Evolutionary conservation across 768 basidiomycete species (phyloP), one percentile per base, ranked within the genome.

Genomic region (Cystobasidium ongulense): DNA sequence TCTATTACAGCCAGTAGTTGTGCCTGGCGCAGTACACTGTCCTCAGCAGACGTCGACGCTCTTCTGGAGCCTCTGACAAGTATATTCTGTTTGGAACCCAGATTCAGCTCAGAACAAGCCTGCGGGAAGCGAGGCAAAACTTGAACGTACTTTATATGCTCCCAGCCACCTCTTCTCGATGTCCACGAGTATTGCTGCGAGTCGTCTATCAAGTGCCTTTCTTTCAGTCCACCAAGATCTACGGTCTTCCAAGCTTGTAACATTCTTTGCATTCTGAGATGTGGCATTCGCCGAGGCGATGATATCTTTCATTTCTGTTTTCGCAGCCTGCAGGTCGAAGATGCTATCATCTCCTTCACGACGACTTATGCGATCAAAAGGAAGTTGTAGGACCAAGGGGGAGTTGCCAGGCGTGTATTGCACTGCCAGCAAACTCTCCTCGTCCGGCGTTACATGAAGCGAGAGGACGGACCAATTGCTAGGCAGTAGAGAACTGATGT

Each of bases 111-210:
- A n/a, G n/a, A n/a, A n/a, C n/a, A n/a, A n/a, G n/a, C n/a, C n/a
- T n/a, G n/a, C n/a, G n/a, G n/a, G n/a, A n/a, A n/a, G n/a, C n/a
- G n/a, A n/a, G n/a, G n/a, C n/a, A n/a, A n/a, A n/a, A n/a, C n/a
- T 13, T 31, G 33, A 4, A 71, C 84, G 38, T 63, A 93, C 94
- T 87, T 97, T 98, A 86, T 96, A 97, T 25, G 89, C 92, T 0
- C 96, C 95, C 1, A 99, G 84, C 96, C 96, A 98, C 79, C 90
- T 92, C 77, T 90, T 93, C 80, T 98, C 96, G 53, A 99, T 88
- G 76, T 88, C 91, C 76, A 87, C 86, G 38, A 96, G 80, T 5
- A 99, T 81, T 35, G 87, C 86, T 72, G 86, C 84, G 78, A 99
- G 80, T 27, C 92, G 85, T 59, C 83, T 83, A 78, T 98, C 93